Percentiles rank a stretch among this genome's conserved stretches.
Conservation (phyloP, 2,329 filamentous ascomycete genomes). For the Mollisia scopiformis region DNA sequence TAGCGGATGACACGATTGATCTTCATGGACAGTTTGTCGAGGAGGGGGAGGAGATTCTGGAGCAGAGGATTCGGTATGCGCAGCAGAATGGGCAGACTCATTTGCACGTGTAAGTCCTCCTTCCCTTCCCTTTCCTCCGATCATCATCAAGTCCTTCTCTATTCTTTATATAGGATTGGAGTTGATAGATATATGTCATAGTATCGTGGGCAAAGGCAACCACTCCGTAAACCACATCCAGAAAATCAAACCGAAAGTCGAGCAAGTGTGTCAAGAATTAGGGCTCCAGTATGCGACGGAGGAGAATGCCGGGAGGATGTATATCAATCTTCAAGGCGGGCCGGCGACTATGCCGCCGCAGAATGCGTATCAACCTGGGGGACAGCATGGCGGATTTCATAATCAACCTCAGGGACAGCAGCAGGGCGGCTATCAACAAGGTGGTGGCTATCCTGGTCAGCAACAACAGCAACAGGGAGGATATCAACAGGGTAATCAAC, state of each 20-base stretch:
- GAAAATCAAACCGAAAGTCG: slow-evolving; percentile 94
- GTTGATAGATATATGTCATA: slow-evolving; percentile 35
- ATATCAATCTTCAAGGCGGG: slow-evolving; percentile 81
- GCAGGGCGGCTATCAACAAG: slow-evolving; percentile 45
- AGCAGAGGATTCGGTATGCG: slow-evolving; percentile 81
- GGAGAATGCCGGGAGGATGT: slow-evolving; percentile 87
- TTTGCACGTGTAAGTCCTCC: slow-evolving; percentile 70
- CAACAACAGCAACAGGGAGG: slow-evolving; percentile 46
- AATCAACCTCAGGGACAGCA: slow-evolving; percentile 42
- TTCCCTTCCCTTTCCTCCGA: not conserved
- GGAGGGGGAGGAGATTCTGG: slow-evolving; percentile 89
- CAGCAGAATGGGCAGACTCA: slow-evolving; percentile 74
- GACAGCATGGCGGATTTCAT: slow-evolving; percentile 38
- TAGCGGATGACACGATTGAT: slow-evolving; percentile 84
- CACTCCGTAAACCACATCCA: slow-evolving; percentile 82
- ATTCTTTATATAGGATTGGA: not conserved
- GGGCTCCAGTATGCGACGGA: slow-evolving; percentile 85
- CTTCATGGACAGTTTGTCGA: slow-evolving; percentile 94
- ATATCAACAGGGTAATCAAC: slow-evolving; percentile 41
- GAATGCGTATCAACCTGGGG: slow-evolving; percentile 42
- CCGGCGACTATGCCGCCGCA: slow-evolving; percentile 54
- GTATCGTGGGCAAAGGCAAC: slow-evolving; percentile 93
- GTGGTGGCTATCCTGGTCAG: slow-evolving; percentile 48
- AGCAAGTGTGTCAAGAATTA: slow-evolving; percentile 81
- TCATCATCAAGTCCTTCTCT: not conserved